Conservation (phyloP, 139 green algal species). For the Marvania coccoides region DNA sequence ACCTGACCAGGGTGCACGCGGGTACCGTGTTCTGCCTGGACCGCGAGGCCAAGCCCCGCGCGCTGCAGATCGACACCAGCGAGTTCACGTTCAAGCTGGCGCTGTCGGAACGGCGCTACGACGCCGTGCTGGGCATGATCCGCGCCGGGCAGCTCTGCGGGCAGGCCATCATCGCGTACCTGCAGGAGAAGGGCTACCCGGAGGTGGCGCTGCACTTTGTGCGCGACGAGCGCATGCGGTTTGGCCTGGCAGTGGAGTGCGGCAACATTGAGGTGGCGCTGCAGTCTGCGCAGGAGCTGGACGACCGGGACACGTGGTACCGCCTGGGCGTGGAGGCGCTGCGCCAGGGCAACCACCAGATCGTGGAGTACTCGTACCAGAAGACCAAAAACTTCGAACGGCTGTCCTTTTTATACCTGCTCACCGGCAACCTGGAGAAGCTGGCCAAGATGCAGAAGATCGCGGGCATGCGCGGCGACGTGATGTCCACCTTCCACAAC, state of each 20-base stretch:
- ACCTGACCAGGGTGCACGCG: conserved; percentile 78
- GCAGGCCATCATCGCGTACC: conserved; percentile 96
- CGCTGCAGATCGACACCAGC: conserved; percentile 85
- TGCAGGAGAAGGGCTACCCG: conserved; percentile 96
- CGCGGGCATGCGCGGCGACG: conserved; percentile 87
- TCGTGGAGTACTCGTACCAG: conserved; percentile 98
- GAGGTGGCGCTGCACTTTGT: conserved; percentile 97
- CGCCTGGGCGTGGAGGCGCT: conserved; percentile 80
- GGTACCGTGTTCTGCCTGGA: conserved; percentile 87
- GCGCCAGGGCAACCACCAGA: conserved; percentile 92
- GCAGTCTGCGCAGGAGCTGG: conserved; percentile 79
- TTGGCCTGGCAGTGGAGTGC: conserved; percentile 92
- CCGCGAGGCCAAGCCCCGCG: conserved; percentile 85
- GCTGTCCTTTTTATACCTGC: conserved; percentile 99
- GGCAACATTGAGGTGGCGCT: conserved; percentile 98
- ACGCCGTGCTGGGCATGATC: conserved; percentile 93
- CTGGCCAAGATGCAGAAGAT: conserved; percentile 98
- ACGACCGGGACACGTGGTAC: conserved; percentile 96
- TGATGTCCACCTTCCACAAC: conserved; percentile 96
- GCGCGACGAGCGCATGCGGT: conserved; percentile 83
- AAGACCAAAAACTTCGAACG: conserved; percentile 97
- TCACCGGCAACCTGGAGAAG: conserved; percentile 90
- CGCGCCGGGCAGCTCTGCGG: conserved; percentile 78
- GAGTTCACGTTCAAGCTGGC: conserved; percentile 99
- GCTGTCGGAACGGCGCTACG: conserved; percentile 86